Conservation (phyloP, 768 basidiomycete genomes). For the Porpolomopsis calyptriformis region DNA sequence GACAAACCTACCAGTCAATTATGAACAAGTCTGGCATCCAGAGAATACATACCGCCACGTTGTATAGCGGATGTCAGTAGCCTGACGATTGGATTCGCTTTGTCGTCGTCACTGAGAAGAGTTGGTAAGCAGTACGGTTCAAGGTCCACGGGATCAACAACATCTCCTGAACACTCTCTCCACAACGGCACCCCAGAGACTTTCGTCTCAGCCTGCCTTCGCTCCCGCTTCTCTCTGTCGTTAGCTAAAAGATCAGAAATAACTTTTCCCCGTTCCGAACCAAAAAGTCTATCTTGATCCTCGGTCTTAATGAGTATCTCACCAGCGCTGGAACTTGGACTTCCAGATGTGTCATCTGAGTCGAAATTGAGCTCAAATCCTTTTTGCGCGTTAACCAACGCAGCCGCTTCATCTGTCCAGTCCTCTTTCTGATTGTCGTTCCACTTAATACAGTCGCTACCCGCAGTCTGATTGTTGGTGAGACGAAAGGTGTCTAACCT, state of each 20-base stretch:
- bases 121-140: not conserved
- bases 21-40: not conserved
- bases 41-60: conserved; percentile 23
- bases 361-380: conserved; percentile 10
- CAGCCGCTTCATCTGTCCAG: conserved; percentile 30
- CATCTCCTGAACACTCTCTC: conserved; percentile 11
- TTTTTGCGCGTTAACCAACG: conserved; percentile 27
- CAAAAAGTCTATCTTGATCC: conserved; percentile 29
- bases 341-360: not conserved
- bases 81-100: conserved; percentile 10
- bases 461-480: conserved; percentile 33
- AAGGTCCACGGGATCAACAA: conserved; percentile 1
- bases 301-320: conserved; percentile 11
- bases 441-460: conserved; percentile 27
- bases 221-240: conserved; percentile 25
- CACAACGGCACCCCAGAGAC: conserved; percentile 23
- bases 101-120: conserved; percentile 9
- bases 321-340: not conserved
- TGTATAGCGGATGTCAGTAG: conserved; percentile 23
- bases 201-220: conserved; percentile 17
- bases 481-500: conserved; percentile 32
- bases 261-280: conserved; percentile 30
- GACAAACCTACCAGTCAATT: not conserved
- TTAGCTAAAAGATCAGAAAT: conserved; percentile 34
- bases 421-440: too few relatives aligned